These are phyloP conservation scores for Colletotrichum sp. DNA, from an alignment of 2,329 filamentous ascomycete species.

Conservation along the genomic window DNA sequence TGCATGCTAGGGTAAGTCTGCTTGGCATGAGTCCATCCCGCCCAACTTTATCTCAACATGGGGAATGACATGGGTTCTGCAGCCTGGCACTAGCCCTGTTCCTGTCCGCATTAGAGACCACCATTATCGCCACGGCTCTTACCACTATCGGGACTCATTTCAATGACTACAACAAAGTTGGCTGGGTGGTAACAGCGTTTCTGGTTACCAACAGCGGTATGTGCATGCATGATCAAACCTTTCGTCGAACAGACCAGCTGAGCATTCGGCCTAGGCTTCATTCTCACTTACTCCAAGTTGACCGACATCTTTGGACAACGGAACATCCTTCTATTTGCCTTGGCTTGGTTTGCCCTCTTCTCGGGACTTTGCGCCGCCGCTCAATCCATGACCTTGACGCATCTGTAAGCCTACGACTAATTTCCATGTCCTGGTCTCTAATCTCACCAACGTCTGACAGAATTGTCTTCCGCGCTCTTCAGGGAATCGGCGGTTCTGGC, in stretches of 20 bases:
- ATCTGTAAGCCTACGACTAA: neutral
- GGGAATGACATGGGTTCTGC: neutral
- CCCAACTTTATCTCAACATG: neutral
- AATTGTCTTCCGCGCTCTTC: constrained; percentile 47
- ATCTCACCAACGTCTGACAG: neutral
- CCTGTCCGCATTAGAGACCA: neutral
- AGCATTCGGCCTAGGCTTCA: neutral
- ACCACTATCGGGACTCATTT: neutral
- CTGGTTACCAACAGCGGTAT: neutral
- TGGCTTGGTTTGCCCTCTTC: neutral
- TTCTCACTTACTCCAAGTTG: neutral
- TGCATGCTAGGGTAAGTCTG: neutral
- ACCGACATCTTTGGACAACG: neutral
- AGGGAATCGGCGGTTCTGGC: constrained; percentile 39
- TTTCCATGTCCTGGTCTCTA: rapidly evolving
- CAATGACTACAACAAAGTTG: neutral
- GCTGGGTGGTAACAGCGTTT: neutral
- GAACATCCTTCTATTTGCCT: neutral
- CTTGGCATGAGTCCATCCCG: neutral
- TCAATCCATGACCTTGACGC: neutral
- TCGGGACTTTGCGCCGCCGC: neutral
- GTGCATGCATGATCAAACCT: too few relatives aligned
- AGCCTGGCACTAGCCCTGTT: neutral
- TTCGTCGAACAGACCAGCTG: neutral
- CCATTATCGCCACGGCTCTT: neutral